These are phyloP conservation scores for Chlorella sp. DNA, from an alignment of 139 green algal genomes.

Conservation along the genomic window DNA sequence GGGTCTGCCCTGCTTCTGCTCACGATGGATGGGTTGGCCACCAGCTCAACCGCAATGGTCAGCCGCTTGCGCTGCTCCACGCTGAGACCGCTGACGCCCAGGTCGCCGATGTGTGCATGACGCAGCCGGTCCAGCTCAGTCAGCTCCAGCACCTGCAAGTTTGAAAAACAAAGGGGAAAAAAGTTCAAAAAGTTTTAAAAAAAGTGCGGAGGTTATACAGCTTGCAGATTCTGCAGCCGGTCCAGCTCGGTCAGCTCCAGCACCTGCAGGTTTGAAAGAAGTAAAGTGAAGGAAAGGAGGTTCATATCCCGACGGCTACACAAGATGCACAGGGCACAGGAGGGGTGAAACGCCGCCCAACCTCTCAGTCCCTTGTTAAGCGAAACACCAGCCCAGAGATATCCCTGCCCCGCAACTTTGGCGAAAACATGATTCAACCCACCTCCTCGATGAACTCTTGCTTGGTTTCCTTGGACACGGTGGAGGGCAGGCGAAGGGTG, in stretches of 20 bases:
- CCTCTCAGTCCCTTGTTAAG: too few species aligned
- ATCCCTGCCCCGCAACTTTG: background rate
- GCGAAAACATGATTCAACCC: background rate
- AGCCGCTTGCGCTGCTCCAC: constrained; percentile 69
- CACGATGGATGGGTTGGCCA: constrained; percentile 49
- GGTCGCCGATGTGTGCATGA: constrained; percentile 50
- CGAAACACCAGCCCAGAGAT: too few species aligned
- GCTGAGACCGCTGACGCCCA: constrained; percentile 52
- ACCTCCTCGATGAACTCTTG: constrained; percentile 59
- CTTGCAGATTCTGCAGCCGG: too few species aligned
- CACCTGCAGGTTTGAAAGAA: constrained; percentile 25
- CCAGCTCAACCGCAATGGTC: constrained; percentile 68
- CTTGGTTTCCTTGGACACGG: constrained; percentile 42
- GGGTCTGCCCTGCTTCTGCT: too few species aligned
- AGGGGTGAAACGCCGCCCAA: too few species aligned
- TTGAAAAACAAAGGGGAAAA: too few species aligned
- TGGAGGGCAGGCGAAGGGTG: constrained; percentile 57
- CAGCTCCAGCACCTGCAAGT: constrained; percentile 48
- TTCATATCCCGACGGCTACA: too few species aligned
- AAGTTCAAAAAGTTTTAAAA: too few species aligned
- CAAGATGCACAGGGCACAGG: too few species aligned
- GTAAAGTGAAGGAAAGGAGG: too few species aligned
- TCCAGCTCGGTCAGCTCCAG: constrained; percentile 67
- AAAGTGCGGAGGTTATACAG: too few species aligned
- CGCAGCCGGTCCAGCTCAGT: constrained; percentile 64